These are phyloP conservation scores for Leptodontidium sp. DNA, from an alignment of 2,329 filamentous ascomycete species.

Conservation along the genomic window DNA sequence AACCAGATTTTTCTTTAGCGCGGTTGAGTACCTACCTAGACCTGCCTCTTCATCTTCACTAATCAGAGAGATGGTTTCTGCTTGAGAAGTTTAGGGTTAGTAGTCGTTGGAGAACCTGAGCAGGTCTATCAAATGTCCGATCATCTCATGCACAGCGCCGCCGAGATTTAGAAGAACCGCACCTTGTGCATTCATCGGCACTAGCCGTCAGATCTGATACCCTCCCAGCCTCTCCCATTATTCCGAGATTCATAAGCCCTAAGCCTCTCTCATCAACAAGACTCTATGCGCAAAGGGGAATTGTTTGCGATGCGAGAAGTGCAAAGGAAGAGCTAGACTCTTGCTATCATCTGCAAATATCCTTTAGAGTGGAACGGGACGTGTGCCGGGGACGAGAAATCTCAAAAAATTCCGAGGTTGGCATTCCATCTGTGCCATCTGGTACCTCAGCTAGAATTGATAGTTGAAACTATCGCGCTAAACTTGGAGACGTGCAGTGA, in stretches of 20 bases:
- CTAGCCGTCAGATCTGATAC: not conserved
- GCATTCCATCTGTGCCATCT: slow-evolving; percentile 1
- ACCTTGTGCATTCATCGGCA: slow-evolving; percentile 1
- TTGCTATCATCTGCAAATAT: slow-evolving; percentile 10
- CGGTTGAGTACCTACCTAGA: too few species aligned
- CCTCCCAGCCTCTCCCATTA: not conserved
- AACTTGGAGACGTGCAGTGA: slow-evolving; percentile 14
- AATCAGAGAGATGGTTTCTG: not conserved
- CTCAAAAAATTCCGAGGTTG: not conserved
- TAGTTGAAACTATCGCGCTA: slow-evolving; percentile 17
- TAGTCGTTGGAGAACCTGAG: not conserved
- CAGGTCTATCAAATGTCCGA: not conserved
- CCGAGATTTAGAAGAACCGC: not conserved
- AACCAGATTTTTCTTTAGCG: too few species aligned
- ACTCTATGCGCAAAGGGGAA: slow-evolving; percentile 4
- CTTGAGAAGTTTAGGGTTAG: too few species aligned
- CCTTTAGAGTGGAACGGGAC: not conserved
- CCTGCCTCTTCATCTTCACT: not conserved
- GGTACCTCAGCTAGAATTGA: not conserved
- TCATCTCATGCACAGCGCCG: not conserved
- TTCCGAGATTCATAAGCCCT: not conserved
- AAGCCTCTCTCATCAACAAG: not conserved
- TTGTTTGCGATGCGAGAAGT: slow-evolving; percentile 15
- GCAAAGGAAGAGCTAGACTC: slow-evolving; percentile 4
- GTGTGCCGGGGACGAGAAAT: not conserved